Evolutionary conservation across 116 monocot species (phyloP).

Genomic region (Dioscorea cayenensis): DNA sequence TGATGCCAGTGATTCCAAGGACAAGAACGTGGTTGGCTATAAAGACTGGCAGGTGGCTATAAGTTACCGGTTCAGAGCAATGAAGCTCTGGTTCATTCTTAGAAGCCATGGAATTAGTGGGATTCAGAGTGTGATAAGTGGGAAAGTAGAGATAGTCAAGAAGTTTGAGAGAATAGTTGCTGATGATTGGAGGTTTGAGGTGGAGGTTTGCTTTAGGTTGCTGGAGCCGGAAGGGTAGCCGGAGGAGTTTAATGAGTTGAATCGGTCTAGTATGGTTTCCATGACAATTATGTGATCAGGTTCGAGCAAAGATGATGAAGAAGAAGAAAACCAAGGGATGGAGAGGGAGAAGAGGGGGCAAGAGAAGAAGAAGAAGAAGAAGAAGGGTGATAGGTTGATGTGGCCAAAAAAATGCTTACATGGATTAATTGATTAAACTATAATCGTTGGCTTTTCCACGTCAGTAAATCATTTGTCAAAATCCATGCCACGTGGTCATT

Average conservation of each 20-base stretch:
- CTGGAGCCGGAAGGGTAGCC: background rate
- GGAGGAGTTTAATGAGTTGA: conserved; percentile 2
- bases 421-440: too few relatives aligned
- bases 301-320: too few relatives aligned
- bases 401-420: too few relatives aligned
- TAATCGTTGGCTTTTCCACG: too few relatives aligned
- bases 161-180: conserved; percentile 17
- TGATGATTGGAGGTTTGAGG: conserved; percentile 30
- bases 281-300: too few relatives aligned
- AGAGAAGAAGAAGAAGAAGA: too few relatives aligned
- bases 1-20: conserved; percentile 14
- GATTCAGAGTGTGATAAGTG: conserved; percentile 23
- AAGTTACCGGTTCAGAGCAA: conserved; percentile 21
- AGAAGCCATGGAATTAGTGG: conserved; percentile 22
- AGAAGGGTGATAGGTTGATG: too few relatives aligned
- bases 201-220: conserved; percentile 35
- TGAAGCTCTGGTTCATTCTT: conserved; percentile 39
- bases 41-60: conserved; percentile 47
- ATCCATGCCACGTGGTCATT: too few relatives aligned
- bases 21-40: conserved; percentile 28
- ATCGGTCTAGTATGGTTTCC: too few relatives aligned
- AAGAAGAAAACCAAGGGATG: too few relatives aligned
- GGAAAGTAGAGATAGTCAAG: conserved; percentile 29
- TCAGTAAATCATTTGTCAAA: too few relatives aligned
- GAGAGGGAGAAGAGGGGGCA: too few relatives aligned